Percentiles rank a stretch among this genome's conserved stretches.
Conservation (phyloP, 2,329 filamentous ascomycete species). For the Aspergillus clavatus region DNA sequence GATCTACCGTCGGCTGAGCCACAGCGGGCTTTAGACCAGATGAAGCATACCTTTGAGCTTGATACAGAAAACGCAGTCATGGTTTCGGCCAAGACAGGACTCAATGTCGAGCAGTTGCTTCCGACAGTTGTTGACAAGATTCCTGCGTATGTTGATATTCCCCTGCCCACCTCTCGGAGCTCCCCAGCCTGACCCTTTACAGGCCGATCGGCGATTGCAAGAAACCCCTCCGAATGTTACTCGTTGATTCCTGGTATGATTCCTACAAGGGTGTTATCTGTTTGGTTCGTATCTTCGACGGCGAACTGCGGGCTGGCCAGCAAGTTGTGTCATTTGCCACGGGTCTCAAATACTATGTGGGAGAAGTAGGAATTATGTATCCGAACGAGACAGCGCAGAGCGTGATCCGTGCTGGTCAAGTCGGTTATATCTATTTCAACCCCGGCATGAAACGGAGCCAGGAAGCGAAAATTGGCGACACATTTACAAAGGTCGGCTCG, state of each 20-base stretch:
- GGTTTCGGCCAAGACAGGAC: conserved; percentile 90
- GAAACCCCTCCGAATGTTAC: conserved; percentile 73
- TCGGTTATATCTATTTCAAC: conserved; percentile 96
- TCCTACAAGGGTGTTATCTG: conserved; percentile 91
- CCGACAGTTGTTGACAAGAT: conserved; percentile 82
- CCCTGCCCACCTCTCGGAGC: not conserved
- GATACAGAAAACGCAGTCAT: conserved; percentile 67
- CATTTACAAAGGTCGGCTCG: conserved; percentile 75
- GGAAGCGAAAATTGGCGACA: conserved; percentile 94
- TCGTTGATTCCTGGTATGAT: conserved; percentile 98
- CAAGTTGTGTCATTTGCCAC: conserved; percentile 85
- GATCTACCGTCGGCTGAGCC: conserved; percentile 87
- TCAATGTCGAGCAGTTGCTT: conserved; percentile 78
- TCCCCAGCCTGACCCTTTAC: conserved; percentile 15
- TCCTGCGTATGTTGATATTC: conserved; percentile 52
- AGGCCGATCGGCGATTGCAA: conserved; percentile 65
- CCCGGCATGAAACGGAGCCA: conserved; percentile 96
- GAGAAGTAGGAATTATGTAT: conserved; percentile 96
- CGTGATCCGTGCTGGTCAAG: conserved; percentile 79
- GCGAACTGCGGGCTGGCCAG: conserved; percentile 75
- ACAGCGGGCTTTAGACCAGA: conserved; percentile 78
- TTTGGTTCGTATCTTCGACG: conserved; percentile 87
- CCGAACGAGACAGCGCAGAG: conserved; percentile 79
- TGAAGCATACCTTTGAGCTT: conserved; percentile 81
- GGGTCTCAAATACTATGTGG: conserved; percentile 82